Percentiles rank a stretch among this genome's conserved stretches.
Evolutionary conservation across 805 yeast species (phyloP).

Genomic region (Candida ovalis): DNA sequence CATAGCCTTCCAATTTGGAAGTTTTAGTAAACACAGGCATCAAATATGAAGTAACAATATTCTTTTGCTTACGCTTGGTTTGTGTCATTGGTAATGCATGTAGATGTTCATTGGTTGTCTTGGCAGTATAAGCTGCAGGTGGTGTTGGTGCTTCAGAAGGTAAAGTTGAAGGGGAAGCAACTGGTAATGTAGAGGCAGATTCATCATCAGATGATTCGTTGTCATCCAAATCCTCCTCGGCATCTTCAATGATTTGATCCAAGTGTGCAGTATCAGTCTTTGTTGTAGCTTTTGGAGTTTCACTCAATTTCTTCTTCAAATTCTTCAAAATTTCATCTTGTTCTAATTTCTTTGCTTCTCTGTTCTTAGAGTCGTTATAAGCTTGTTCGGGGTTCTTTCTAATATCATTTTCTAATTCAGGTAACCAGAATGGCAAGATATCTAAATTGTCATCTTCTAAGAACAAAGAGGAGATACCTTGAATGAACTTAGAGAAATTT

Average conservation of each 20-base stretch:
- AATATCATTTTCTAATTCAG: conserved; percentile 79
- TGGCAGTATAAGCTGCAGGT: conserved; percentile 3
- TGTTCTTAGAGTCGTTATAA: conserved; percentile 59
- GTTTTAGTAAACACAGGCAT: conserved; percentile 31
- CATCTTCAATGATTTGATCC: conserved; percentile 30
- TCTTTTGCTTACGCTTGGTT: conserved; percentile 12
- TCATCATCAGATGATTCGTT: conserved; percentile 56
- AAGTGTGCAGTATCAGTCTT: conserved; percentile 26
- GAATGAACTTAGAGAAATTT: conserved; percentile 86
- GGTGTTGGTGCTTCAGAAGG: conserved; percentile 1
- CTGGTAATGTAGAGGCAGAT: conserved; percentile 37
- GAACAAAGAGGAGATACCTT: conserved; percentile 84
- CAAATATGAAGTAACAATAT: conserved; percentile 16
- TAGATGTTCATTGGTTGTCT: conserved; percentile 1
- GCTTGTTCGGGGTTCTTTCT: conserved; percentile 78
- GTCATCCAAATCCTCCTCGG: conserved; percentile 34
- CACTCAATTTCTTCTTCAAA: conserved; percentile 41
- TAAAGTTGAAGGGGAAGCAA: conserved; percentile 2
- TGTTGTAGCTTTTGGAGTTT: conserved; percentile 32
- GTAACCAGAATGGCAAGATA: conserved; percentile 90
- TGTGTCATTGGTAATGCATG: conserved; percentile 5
- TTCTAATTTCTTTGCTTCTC: conserved; percentile 43
- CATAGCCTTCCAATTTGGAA: conserved; percentile 39
- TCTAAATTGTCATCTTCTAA: conserved; percentile 89
- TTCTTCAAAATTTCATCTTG: conserved; percentile 35